Percentiles rank a stretch among this genome's conserved stretches.
Conservation (phyloP, 108 stramenopile genomes). For the Nitzschia sp. region DNA sequence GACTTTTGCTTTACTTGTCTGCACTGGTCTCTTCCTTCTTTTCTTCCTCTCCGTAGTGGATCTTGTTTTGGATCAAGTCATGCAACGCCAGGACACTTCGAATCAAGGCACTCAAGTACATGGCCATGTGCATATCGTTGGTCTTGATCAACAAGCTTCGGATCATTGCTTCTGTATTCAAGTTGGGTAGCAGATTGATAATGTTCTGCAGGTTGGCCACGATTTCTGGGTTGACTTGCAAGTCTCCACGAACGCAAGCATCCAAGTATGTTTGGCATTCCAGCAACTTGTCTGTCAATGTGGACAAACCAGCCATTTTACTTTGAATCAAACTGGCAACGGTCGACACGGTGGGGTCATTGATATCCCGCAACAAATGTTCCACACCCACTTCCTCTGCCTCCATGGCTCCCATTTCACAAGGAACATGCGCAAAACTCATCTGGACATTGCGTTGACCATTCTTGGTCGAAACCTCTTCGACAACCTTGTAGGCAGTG, state of each 20-base stretch:
- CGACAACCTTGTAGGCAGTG: slow-evolving; percentile 92
- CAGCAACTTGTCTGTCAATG: slow-evolving; percentile 84
- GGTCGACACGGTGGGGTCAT: slow-evolving; percentile 96
- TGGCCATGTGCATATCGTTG: slow-evolving; percentile 98
- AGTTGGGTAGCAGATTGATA: slow-evolving; percentile 95
- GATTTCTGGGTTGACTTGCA: slow-evolving; percentile 83
- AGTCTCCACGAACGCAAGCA: slow-evolving; percentile 58
- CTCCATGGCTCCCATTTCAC: slow-evolving; percentile 90
- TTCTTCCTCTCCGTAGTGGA: slow-evolving; percentile 72
- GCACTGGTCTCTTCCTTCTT: slow-evolving; percentile 38
- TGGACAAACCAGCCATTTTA: slow-evolving; percentile 88
- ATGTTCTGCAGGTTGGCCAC: slow-evolving; percentile 93
- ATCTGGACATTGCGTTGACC: slow-evolving; percentile 58
- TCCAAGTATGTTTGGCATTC: slow-evolving; percentile 94
- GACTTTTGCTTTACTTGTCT: no score
- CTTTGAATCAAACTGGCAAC: slow-evolving; percentile 92
- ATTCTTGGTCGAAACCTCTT: slow-evolving; percentile 62
- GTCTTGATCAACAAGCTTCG: slow-evolving; percentile 90
- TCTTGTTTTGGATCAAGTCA: slow-evolving; percentile 94
- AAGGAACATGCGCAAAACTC: slow-evolving; percentile 93
- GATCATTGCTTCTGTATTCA: slow-evolving; percentile 93
- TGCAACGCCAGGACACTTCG: slow-evolving; percentile 95
- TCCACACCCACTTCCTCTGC: slow-evolving; percentile 99
- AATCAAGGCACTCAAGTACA: slow-evolving; percentile 86
- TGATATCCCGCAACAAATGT: slow-evolving; percentile 98